A percentile compares a stretch with the other conserved stretches of the same genome.
phyloP scores from a whole-genome alignment of 2,329 filamentous ascomycete genomes.

The Pseudogymnoascus sp. region DNA sequence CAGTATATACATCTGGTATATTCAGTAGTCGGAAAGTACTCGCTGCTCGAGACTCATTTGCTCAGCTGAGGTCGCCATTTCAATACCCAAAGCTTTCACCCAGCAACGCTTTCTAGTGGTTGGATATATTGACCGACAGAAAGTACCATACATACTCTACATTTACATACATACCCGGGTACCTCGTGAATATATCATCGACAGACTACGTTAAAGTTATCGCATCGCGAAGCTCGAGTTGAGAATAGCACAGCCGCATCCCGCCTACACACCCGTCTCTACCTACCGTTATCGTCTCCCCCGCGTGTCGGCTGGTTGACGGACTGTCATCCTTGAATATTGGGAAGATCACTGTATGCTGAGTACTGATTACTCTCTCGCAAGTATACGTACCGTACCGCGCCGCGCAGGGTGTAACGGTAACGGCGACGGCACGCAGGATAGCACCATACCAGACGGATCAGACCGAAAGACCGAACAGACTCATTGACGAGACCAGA shows the following conservation, averaged over 20 bases:
- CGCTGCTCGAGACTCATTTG: slow-evolving; percentile 1
- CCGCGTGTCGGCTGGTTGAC: neutral
- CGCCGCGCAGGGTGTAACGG: neutral
- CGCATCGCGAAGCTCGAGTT: neutral
- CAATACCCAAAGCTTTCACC: neutral
- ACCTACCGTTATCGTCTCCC: neutral
- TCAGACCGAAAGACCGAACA: neutral
- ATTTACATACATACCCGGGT: neutral
- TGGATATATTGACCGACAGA: neutral
- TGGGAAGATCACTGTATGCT: neutral
- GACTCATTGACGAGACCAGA: neutral
- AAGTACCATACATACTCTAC: neutral
- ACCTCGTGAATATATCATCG: slow-evolving; percentile 7
- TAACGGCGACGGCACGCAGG: slow-evolving; percentile 3
- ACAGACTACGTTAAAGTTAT: neutral
- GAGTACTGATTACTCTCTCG: slow-evolving; percentile 1
- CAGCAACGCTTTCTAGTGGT: slow-evolving; percentile 4
- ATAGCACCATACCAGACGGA: neutral
- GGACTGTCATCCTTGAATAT: neutral
- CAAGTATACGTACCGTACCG: slow-evolving; percentile 2
- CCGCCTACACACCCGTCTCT: neutral
- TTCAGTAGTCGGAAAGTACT: neutral
- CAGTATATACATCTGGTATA: neutral
- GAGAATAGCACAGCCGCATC: slow-evolving; percentile 3
- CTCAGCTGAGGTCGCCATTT: slow-evolving; percentile 1